These are phyloP conservation scores for Neocatenulostroma microsporum DNA, from an alignment of 2,329 filamentous ascomycete species.

Conservation along the genomic window DNA sequence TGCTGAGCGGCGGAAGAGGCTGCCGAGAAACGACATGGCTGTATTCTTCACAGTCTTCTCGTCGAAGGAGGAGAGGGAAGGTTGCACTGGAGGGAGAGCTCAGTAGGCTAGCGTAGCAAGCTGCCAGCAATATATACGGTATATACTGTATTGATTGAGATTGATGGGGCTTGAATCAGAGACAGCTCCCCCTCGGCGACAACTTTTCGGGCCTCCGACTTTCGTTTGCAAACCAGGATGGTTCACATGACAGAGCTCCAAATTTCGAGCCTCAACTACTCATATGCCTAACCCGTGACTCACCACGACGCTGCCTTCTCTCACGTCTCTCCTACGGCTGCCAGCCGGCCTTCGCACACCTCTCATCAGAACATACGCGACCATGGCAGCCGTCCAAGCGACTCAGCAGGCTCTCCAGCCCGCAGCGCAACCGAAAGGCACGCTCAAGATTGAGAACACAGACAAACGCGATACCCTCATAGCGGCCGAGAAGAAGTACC, in stretches of 20 bases:
- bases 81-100: too few relatives aligned
- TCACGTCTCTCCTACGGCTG: constrained; percentile 17
- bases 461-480: constrained; percentile 81
- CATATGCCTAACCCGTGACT: constrained; percentile 1
- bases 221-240: too few relatives aligned
- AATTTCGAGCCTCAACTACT: background rate
- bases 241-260: too few relatives aligned
- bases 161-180: too few relatives aligned
- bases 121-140: too few relatives aligned
- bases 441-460: constrained; percentile 64
- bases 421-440: constrained; percentile 49
- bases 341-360: constrained; percentile 25
- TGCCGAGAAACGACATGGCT: too few relatives aligned
- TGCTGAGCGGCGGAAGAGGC: constrained; percentile 19
- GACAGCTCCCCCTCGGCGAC: too few relatives aligned
- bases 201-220: too few relatives aligned
- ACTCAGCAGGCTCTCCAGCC: constrained; percentile 50
- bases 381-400: constrained; percentile 42
- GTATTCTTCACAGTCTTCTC: too few relatives aligned
- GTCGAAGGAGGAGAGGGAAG: too few relatives aligned
- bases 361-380: constrained; percentile 16
- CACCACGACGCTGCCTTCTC: constrained; percentile 25
- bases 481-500: constrained; percentile 83
- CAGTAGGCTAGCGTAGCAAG: too few relatives aligned
- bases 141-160: too few relatives aligned